Evolutionary conservation across 2,329 filamentous ascomycete genomes (phyloP), one percentile per base, ranked within the genome.

Genomic region (Neofusicoccum laricinum): DNA sequence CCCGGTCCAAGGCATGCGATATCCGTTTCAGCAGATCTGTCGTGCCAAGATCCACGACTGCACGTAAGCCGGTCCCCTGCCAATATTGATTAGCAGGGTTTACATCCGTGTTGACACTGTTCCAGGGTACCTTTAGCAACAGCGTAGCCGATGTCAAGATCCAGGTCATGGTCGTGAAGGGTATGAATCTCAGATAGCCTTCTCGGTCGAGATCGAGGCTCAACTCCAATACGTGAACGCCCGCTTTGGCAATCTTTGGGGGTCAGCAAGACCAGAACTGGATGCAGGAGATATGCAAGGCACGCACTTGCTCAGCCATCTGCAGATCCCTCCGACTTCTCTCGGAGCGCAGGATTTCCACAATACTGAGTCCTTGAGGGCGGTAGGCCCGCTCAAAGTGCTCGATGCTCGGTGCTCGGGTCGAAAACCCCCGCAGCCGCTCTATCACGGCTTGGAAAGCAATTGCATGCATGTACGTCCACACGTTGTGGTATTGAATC

Each of bases 401-500:
- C 5, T 25, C 21, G 4, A 58, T 46, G 25, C n/a, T 30, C 4
- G 41, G 21, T 5, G 19, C 53, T 10, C 30, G 25, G 2, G 15
- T 30, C 4, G 53, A 34, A 7, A 14, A 34, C 15, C 40, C 40
- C 25, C 41, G 53, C 40, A 58, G 25, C 6, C 53, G 53, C n/a
- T 58, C 53, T 10, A 58, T 34, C 2, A 58, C 25, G 2, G 53
- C 53, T 46, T 58, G 53, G 41, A 58, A 58, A 3, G n/a, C 11
- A n/a, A 58, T 34, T 7, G 53, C 53, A 15, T 58, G 53, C 25
- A 58, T 15, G 19, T 58, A 58, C 4, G 25, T 58, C 53, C 53
- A 46, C 3, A 58, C 5, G n/a, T 46, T 58, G 53, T 58, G 21
- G 30, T 58, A 58, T 15, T 58, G 53, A n/a, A 58, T 58, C 25